Percentiles rank a stretch among this genome's conserved stretches.
Conservation (phyloP, 225 moss, liverwort and hornwort genomes). For the Marchantia polymorpha region DNA sequence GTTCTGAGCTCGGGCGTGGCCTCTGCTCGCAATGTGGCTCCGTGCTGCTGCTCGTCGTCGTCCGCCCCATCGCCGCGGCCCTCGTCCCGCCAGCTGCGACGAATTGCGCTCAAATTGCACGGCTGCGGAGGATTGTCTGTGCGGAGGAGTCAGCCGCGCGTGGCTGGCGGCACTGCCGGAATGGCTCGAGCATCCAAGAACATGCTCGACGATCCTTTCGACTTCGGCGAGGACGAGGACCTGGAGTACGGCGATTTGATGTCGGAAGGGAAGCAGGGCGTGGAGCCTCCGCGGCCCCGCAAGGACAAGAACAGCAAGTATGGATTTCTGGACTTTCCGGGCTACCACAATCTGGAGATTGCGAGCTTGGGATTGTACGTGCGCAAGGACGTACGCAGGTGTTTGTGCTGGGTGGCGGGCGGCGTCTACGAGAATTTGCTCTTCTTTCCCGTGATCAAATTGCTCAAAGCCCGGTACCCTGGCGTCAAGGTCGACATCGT, state of each 20-base stretch:
- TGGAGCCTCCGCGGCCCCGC: conserved; percentile 51
- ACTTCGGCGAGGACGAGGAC: conserved; percentile 62
- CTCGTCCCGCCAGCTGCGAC: not conserved
- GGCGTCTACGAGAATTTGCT: conserved; percentile 91
- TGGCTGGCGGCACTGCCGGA: not conserved
- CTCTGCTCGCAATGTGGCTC: not conserved
- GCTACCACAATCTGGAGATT: conserved; percentile 59
- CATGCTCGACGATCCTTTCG: conserved; percentile 72
- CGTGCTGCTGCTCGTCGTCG: not conserved
- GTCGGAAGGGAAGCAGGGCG: conserved; percentile 57
- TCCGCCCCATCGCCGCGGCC: not conserved
- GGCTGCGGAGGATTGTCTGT: not conserved
- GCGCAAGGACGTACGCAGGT: conserved; percentile 73
- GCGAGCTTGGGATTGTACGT: conserved; percentile 61
- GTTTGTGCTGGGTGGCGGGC: conserved; percentile 64
- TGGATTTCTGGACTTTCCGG: conserved; percentile 79
- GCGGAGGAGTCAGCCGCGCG: too few species aligned
- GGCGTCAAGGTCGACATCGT: conserved; percentile 80
- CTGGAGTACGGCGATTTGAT: conserved; percentile 57
- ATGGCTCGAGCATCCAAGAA: conserved; percentile 33
- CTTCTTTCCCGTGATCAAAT: conserved; percentile 81
- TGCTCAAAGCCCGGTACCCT: conserved; percentile 73
- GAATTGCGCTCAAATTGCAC: not conserved
- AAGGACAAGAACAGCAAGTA: conserved; percentile 29
- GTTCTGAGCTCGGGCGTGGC: not conserved